Conservation (phyloP, 2,329 filamentous ascomycete species). For the Cladorrhinum sp. region DNA sequence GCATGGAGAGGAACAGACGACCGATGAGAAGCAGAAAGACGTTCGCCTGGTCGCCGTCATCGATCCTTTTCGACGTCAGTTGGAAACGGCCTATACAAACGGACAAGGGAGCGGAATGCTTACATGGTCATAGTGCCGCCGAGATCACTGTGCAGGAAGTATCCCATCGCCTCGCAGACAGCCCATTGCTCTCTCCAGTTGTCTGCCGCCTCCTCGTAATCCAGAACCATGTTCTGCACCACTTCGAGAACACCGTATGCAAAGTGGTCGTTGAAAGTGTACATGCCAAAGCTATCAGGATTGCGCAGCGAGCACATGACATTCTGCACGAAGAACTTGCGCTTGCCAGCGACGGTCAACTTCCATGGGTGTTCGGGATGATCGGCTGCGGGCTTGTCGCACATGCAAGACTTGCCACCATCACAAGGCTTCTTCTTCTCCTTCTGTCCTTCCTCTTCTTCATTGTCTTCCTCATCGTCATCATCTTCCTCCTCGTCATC, state of each 20-base stretch:
- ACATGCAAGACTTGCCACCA: conserved; percentile 33
- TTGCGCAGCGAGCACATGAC: conserved; percentile 18
- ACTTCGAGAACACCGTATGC: conserved; percentile 39
- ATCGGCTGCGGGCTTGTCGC: conserved; percentile 30
- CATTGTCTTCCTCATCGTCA: neutral
- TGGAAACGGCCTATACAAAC: too few relatives aligned
- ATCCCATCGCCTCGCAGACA: conserved; percentile 37
- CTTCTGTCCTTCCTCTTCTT: conserved; percentile 6
- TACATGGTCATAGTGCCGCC: conserved; percentile 2
- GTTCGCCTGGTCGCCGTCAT: conserved; percentile 28
- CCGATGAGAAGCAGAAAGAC: conserved; percentile 27
- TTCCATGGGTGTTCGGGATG: conserved; percentile 35
- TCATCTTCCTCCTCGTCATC: conserved; percentile 5
- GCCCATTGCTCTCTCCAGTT: conserved; percentile 37
- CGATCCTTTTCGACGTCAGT: too few relatives aligned
- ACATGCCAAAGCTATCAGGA: conserved; percentile 36
- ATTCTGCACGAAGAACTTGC: conserved; percentile 27
- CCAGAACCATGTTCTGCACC: conserved; percentile 41
- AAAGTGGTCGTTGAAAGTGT: conserved; percentile 44
- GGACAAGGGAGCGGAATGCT: neutral
- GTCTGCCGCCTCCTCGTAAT: conserved; percentile 33
- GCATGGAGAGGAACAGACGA: conserved; percentile 39
- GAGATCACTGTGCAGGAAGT: conserved; percentile 29
- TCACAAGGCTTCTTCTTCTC: conserved; percentile 18
- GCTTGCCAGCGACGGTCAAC: conserved; percentile 31